Evolutionary conservation across 306 rosid species (phyloP).

Genomic region (Castanea sativa): DNA sequence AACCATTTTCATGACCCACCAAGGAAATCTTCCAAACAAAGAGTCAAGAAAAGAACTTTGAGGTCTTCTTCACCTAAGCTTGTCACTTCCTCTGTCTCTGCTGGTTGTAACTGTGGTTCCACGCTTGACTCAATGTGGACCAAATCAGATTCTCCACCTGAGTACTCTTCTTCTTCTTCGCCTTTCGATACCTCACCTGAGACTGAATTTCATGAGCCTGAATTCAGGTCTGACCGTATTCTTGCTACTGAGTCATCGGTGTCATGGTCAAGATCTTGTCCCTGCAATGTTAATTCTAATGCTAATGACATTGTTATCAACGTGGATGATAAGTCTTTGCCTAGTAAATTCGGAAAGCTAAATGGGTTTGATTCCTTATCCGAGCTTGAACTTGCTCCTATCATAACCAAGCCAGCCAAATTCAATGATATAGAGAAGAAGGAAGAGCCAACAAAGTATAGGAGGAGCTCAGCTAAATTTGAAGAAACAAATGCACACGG

Average conservation of each 20-base stretch:
- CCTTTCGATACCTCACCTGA: conserved; percentile 43
- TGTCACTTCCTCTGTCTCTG: conserved; percentile 37
- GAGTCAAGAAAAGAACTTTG: conserved; percentile 27
- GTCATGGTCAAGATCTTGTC: conserved; percentile 13
- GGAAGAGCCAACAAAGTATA: conserved; percentile 16
- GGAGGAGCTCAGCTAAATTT: conserved; percentile 23
- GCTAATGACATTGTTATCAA: conserved; percentile 61
- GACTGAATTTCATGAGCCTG: conserved; percentile 42
- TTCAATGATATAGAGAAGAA: conserved; percentile 39
- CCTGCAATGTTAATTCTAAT: conserved; percentile 7
- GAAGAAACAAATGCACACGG: conserved; percentile 18
- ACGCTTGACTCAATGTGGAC: conserved; percentile 57
- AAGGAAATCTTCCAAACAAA: conserved; percentile 58
- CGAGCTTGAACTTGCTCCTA: conserved; percentile 62
- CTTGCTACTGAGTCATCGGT: conserved; percentile 44
- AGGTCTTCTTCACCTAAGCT: conserved; percentile 36
- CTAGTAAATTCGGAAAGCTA: conserved; percentile 30
- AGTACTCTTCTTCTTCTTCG: conserved; percentile 31
- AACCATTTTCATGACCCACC: conserved; percentile 35
- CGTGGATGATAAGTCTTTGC: conserved; percentile 41
- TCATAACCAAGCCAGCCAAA: conserved; percentile 53
- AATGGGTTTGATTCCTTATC: conserved; percentile 42
- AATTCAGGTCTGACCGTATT: conserved; percentile 71
- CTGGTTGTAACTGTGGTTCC: conserved; percentile 44
- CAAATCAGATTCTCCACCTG: conserved; percentile 47